Evolutionary conservation across 331 rosid species (phyloP).

Genomic region (Prunus yedoensis): DNA sequence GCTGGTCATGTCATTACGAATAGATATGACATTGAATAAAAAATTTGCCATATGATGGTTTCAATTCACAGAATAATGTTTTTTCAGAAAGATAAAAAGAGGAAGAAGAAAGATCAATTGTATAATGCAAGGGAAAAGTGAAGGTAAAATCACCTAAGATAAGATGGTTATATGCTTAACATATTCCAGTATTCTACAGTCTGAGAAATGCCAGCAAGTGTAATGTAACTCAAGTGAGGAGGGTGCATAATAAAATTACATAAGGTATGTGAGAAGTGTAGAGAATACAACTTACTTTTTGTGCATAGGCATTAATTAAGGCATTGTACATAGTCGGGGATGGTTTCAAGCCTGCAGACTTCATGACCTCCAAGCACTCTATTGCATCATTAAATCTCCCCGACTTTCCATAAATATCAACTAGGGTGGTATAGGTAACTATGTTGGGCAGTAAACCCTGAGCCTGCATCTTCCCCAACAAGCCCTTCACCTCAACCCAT

Average conservation of each 20-base stretch:
- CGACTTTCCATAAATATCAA: constrained; percentile 81
- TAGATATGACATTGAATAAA: too few species aligned
- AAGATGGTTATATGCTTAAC: too few species aligned
- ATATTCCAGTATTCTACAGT: too few species aligned
- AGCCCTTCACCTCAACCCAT: constrained; percentile 70
- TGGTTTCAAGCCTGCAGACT: constrained; percentile 80
- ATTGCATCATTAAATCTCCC: constrained; percentile 85
- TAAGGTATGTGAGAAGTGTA: background rate
- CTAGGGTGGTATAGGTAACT: constrained; percentile 83
- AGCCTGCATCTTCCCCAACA: constrained; percentile 75
- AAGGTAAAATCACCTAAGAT: too few species aligned
- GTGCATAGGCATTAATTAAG: constrained; percentile 94
- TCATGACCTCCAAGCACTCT: constrained; percentile 81
- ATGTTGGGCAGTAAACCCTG: constrained; percentile 84
- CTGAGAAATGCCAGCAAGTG: too few species aligned
- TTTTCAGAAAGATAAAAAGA: too few species aligned
- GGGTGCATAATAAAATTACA: background rate
- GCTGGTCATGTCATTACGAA: too few species aligned
- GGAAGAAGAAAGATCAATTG: too few species aligned
- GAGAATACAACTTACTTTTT: constrained; percentile 56
- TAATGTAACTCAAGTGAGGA: background rate
- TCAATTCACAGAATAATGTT: too few species aligned
- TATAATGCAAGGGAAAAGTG: too few species aligned
- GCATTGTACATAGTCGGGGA: constrained; percentile 94
- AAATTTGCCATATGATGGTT: too few species aligned